Conservation (phyloP, 2,329 filamentous ascomycete genomes). For the Hymenoscyphus occultus region DNA sequence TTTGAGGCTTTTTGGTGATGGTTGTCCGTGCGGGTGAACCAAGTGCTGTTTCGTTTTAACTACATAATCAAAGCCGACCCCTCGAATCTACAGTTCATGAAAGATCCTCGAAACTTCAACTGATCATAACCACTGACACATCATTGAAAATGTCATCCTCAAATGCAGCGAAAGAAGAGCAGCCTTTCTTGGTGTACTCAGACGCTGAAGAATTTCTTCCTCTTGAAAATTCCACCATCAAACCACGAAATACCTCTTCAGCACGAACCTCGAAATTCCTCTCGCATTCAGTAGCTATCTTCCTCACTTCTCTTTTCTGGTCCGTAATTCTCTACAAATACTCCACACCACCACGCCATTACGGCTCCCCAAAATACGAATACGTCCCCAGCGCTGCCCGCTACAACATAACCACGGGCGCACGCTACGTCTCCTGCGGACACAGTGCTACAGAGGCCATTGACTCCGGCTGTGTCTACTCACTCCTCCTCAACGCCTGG, state of each 20-base stretch:
- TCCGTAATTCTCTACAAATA: neutral
- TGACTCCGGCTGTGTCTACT: neutral
- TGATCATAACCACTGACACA: neutral
- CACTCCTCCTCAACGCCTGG: neutral
- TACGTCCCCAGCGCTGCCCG: neutral
- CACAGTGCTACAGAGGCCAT: neutral
- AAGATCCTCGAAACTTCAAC: neutral
- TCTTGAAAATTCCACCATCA: neutral
- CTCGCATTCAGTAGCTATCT: neutral
- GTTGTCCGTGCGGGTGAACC: neutral
- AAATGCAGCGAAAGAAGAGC: neutral
- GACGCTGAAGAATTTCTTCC: neutral
- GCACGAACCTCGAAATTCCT: neutral
- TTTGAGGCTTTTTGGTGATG: neutral
- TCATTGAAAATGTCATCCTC: neutral
- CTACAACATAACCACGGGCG: neutral
- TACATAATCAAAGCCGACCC: neutral
- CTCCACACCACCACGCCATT: neutral
- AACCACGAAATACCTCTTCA: neutral
- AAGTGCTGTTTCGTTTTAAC: slow-evolving; percentile 1
- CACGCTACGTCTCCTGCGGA: neutral
- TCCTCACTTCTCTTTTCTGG: neutral
- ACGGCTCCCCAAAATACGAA: neutral
- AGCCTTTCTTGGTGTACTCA: neutral
- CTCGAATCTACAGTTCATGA: neutral